Percentiles rank a stretch among this genome's conserved stretches.
phyloP scores from a whole-genome alignment of 192 early-diverging fungal species.

The Coemansia sp. region DNA sequence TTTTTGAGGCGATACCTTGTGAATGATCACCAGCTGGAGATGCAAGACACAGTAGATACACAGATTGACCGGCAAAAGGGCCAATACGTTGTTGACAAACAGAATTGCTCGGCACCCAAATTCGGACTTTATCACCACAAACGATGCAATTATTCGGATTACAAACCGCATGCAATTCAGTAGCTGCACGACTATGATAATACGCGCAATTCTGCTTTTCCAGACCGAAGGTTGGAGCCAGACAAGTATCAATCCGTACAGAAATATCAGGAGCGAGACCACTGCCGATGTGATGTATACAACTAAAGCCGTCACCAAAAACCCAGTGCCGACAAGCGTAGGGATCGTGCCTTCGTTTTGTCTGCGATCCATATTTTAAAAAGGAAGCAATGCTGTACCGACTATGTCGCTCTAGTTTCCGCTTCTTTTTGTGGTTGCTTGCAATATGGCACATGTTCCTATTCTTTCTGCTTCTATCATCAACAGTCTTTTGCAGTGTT shows the following conservation, averaged over 20 bases:
- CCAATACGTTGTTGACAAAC: constrained; percentile 27
- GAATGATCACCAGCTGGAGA: constrained; percentile 35
- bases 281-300: constrained; percentile 8
- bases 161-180: constrained; percentile 29
- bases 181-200: constrained; percentile 26
- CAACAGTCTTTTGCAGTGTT: no score
- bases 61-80: constrained; percentile 20
- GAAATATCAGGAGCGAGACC: constrained; percentile 21
- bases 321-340: background rate
- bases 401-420: background rate
- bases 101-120: constrained; percentile 28
- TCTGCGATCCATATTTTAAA: background rate
- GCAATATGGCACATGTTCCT: background rate
- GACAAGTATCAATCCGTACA: constrained; percentile 19
- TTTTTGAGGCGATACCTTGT: constrained; percentile 30
- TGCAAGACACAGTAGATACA: constrained; percentile 21
- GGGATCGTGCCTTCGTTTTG: background rate
- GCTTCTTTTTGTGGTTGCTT: background rate
- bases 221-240: constrained; percentile 12
- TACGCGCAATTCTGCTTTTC: constrained; percentile 28
- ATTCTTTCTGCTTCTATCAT: no score
- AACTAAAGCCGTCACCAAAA: background rate
- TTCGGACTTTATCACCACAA: background rate
- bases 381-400: background rate
- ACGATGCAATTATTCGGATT: constrained; percentile 18